These are phyloP conservation scores for Diplosphaera chodatii DNA, from an alignment of 139 green algal genomes.

Conservation along the genomic window DNA sequence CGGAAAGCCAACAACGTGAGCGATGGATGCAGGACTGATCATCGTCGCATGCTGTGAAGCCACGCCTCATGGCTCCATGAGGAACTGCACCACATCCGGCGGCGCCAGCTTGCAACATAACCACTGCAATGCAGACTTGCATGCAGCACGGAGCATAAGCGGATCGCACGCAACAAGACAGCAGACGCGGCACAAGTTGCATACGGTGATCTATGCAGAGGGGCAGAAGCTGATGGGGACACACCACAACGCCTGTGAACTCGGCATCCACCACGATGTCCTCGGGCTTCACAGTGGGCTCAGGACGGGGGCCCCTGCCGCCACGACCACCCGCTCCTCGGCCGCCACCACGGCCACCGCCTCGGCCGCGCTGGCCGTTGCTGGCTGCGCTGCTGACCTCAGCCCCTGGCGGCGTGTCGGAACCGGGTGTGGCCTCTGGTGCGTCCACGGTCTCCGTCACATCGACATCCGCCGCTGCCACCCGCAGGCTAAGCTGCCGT, in stretches of 20 bases:
- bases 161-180: too few species aligned
- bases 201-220: too few species aligned
- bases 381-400: background rate
- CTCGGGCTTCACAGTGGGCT: background rate
- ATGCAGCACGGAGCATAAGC: too few species aligned
- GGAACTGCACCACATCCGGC: too few species aligned
- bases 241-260: background rate
- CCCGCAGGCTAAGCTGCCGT: background rate
- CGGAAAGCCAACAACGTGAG: background rate
- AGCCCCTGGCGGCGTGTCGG: background rate
- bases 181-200: too few species aligned
- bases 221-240: too few species aligned
- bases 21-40: too few species aligned
- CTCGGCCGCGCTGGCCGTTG: background rate
- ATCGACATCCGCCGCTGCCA: background rate
- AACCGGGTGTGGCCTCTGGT: background rate
- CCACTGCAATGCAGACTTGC: too few species aligned
- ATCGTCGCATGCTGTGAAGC: too few species aligned
- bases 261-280: background rate
- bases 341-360: background rate
- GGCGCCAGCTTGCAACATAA: too few species aligned
- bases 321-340: background rate
- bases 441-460: background rate
- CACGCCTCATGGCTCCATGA: too few species aligned
- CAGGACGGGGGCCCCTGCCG: too few species aligned